Conservation (phyloP, 305 asterid genomes). For the Andrographis paniculata region DNA sequence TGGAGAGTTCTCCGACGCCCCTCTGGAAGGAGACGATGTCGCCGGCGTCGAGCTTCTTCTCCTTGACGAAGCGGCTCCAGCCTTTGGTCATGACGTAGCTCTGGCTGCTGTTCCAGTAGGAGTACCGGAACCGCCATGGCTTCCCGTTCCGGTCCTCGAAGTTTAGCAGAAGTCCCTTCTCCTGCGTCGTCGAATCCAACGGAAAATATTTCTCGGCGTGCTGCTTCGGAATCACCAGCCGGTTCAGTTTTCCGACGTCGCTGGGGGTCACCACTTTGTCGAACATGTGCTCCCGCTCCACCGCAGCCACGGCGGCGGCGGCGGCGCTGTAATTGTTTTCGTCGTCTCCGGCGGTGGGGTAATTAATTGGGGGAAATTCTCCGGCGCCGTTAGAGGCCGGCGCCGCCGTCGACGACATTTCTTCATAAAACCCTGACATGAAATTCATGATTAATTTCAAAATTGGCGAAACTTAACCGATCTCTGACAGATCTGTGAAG, state of each 20-base stretch:
- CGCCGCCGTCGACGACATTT: too few relatives aligned
- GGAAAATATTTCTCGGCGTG: slow-evolving; percentile 1
- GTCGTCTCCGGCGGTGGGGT: too few relatives aligned
- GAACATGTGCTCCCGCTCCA: background rate
- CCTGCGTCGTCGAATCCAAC: slow-evolving; percentile 20
- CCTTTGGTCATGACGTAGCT: slow-evolving; percentile 98
- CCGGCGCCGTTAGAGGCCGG: too few relatives aligned
- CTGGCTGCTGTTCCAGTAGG: slow-evolving; percentile 99
- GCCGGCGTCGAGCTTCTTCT: slow-evolving; percentile 89
- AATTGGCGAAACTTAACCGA: too few relatives aligned
- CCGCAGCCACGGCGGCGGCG: background rate
- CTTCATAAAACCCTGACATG: too few relatives aligned
- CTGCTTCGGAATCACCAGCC: too few relatives aligned
- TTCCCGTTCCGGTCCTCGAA: slow-evolving; percentile 89
- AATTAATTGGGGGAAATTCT: too few relatives aligned
- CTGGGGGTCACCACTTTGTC: slow-evolving; percentile 1
- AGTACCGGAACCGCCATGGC: slow-evolving; percentile 87
- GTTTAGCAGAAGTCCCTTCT: slow-evolving; percentile 74
- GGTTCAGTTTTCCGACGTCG: background rate
- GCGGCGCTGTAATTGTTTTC: too few relatives aligned
- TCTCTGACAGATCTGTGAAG: too few relatives aligned
- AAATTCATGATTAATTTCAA: too few relatives aligned
- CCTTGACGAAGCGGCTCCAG: slow-evolving; percentile 96
- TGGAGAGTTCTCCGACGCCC: slow-evolving; percentile 32
- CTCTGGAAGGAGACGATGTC: slow-evolving; percentile 87